Conservation (phyloP, 768 basidiomycete species). For the Mrakia gelida region DNA sequence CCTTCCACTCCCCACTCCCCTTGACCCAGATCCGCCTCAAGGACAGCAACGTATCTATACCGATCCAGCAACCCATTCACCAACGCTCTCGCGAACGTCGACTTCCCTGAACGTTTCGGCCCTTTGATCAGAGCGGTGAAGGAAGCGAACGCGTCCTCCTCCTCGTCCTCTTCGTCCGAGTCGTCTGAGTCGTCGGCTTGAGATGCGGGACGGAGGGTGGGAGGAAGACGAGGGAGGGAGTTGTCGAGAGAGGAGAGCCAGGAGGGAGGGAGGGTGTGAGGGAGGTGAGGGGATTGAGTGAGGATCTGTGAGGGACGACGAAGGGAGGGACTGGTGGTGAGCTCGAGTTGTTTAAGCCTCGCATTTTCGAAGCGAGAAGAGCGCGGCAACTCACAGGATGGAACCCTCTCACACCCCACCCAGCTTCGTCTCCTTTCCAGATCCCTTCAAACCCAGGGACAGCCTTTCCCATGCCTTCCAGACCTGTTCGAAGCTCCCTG, state of each 20-base stretch:
- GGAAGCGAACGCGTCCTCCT: constrained; percentile 34
- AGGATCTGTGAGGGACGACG: constrained; percentile 15
- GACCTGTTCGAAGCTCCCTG: constrained; percentile 20
- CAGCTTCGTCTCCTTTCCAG: constrained; percentile 29
- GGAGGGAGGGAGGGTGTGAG: constrained; percentile 43
- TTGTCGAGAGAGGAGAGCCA: constrained; percentile 45
- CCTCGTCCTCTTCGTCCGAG: constrained; percentile 39
- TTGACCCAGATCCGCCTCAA: constrained; percentile 92
- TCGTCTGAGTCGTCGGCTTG: constrained; percentile 36
- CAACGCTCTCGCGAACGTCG: constrained; percentile 71
- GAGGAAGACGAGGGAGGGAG: constrained; percentile 37
- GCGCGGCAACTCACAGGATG: constrained; percentile 51
- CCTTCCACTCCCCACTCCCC: constrained; percentile 88
- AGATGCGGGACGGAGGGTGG: constrained; percentile 39
- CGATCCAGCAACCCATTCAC: constrained; percentile 66
- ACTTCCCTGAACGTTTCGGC: constrained; percentile 83
- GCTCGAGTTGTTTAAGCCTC: not conserved
- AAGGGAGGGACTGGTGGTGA: not conserved
- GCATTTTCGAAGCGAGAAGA: constrained; percentile 36
- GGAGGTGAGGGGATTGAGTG: constrained; percentile 1
- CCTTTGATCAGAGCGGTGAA: constrained; percentile 69
- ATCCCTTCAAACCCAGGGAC: constrained; percentile 27
- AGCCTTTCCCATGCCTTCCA: constrained; percentile 20
- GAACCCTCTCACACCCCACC: constrained; percentile 44
- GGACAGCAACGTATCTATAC: constrained; percentile 75